Base-by-base conservation (phyloP, 139 green algal species). In the Chlorella ohadii region DNA sequence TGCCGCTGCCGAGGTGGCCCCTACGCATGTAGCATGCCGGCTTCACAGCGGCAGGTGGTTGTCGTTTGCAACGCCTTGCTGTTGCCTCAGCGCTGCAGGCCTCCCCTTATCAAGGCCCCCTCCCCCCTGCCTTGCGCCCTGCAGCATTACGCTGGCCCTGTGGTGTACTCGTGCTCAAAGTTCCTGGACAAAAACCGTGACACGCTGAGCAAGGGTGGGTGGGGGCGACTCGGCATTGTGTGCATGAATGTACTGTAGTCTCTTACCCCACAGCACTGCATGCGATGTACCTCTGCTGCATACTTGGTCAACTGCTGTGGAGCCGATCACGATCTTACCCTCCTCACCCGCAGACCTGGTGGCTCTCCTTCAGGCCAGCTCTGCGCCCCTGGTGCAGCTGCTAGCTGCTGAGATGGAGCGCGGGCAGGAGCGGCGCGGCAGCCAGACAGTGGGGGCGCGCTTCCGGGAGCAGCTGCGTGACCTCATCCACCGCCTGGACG, bases 141-240 rank as follows among this genome's bases (percentile, higher is more conserved):
- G 47, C 75, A 92, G 23, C 95, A 98, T 84, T 98, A 96, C 74
- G 95, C 95, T 6, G 92, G 92, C 16, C 67, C 85, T 4, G 93
- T 95, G 0, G 83, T 65, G n/a, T 96, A 97, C 88, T 83, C 79
- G 59, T 87, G 80, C 25, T 51, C 61, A 0, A 87, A 88, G 25
- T 95, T 97, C 82, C 85, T 97, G 80, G 94, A 96, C 73, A 96
- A 96, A 85, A 99, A 99, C 87, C 90, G 85, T 88, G 97, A 99
- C 88, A 67, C 47, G 19, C 33, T 79, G 16, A 79, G 73, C 73
- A 79, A 47, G 47, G 73, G 73, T 66, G 73, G 11, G 73, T 2
- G n/a, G n/a, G n/a, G n/a, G n/a, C n/a, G n/a, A n/a, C n/a, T n/a
- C n/a, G n/a, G n/a, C n/a, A n/a, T n/a, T n/a, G n/a, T n/a, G n/a